Evolutionary conservation across 2,329 filamentous ascomycete genomes (phyloP).

Genomic region (Dothistroma septosporum): DNA sequence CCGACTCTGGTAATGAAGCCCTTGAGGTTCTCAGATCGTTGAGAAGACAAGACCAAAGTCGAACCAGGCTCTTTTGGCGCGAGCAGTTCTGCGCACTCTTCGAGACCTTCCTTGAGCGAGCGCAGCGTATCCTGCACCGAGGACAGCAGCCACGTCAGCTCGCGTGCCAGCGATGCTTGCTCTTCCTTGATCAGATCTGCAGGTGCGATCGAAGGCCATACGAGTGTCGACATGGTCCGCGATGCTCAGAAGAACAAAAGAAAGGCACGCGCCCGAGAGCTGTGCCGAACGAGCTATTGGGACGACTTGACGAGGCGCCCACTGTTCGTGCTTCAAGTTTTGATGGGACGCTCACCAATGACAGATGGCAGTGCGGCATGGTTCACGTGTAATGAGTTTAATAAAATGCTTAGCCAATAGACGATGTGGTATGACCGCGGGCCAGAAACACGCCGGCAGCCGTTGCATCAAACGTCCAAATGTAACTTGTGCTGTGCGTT

Average conservation of each 20-base stretch:
- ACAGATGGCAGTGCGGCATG: no score
- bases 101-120: conserved; percentile 65
- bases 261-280: not conserved
- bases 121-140: conserved; percentile 59
- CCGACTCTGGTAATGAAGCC: conserved; percentile 87
- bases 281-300: not conserved
- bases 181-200: conserved; percentile 51
- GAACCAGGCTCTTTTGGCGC: conserved; percentile 79
- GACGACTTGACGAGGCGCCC: no score
- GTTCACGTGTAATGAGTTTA: no score
- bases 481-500: no score
- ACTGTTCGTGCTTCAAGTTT: no score
- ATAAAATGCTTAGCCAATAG: no score
- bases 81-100: conserved; percentile 84
- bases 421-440: no score
- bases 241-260: not conserved
- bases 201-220: conserved; percentile 55
- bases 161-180: conserved; percentile 51
- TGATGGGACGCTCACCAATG: no score
- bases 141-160: conserved; percentile 61
- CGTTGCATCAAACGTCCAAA: no score
- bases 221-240: conserved; percentile 54
- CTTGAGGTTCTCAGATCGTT: conserved; percentile 84
- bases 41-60: conserved; percentile 83
- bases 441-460: no score